phyloP scores from a whole-genome alignment of 2,329 filamentous ascomycete species.

The Raffaelea arxii region DNA sequence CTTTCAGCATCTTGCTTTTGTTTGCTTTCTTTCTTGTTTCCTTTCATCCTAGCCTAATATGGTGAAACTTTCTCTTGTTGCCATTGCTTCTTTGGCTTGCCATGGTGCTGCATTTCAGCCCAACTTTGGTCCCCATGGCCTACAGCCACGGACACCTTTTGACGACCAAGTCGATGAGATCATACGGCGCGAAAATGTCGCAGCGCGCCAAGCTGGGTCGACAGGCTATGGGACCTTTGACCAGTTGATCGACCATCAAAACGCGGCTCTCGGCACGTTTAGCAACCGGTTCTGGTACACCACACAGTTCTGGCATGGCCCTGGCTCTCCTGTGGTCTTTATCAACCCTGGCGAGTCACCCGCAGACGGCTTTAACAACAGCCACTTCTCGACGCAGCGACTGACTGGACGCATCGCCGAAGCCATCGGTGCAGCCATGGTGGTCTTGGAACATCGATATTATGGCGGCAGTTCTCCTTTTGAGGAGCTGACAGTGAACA shows the following conservation, averaged over 20 bases:
- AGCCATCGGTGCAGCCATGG: conserved; percentile 26
- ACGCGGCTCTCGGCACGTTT: conserved; percentile 31
- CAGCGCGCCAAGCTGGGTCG: not conserved
- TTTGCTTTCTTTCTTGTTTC: not conserved
- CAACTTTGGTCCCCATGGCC: not conserved
- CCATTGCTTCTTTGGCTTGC: not conserved
- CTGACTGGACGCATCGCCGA: conserved; percentile 34
- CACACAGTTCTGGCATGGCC: conserved; percentile 27
- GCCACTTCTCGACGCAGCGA: conserved; percentile 38
- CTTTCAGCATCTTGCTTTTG: not conserved
- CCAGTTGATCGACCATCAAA: conserved; percentile 30
- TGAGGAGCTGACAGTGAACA: conserved; percentile 21
- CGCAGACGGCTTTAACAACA: conserved; percentile 9
- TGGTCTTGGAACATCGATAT: conserved; percentile 33
- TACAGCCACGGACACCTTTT: not conserved
- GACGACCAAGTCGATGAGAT: not conserved
- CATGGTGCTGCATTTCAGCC: not conserved
- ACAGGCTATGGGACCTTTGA: conserved; percentile 21
- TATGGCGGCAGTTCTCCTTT: conserved; percentile 30
- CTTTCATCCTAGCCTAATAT: not conserved
- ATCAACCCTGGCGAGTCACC: conserved; percentile 26
- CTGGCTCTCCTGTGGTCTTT: conserved; percentile 29
- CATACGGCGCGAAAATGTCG: not conserved
- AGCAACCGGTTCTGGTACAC: conserved; percentile 31
- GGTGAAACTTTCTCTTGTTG: not conserved